Base-by-base conservation (phyloP, 2,329 filamentous ascomycete species). In the Alternaria sp. region DNA sequence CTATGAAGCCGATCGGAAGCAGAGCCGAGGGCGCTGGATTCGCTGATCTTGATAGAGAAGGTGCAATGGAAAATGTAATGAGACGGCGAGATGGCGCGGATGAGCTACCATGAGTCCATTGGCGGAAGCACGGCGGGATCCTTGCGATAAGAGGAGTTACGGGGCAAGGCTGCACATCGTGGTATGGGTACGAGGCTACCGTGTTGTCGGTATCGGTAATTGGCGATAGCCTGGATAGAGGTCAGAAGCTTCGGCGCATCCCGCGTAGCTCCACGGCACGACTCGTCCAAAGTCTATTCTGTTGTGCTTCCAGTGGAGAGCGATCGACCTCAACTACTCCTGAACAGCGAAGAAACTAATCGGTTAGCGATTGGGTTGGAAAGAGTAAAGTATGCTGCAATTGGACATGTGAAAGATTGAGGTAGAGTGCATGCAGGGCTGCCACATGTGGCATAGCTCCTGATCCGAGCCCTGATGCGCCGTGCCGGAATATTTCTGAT, bases 101-200 rank as follows among this genome's bases (percentile, higher is more conserved):
- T 30, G 50, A 21, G 51, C 13, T 30, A 21, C 13, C 28, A 21
- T 19, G 21, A 56, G 54, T 4, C 55, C 46, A 57, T 50, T 50
- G 19, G 28, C 30, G 21, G 36, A 17, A 40, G 36, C 36, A 43
- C 30, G 25, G 19, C 17, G 47, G 15, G 23, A 52, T 21, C 15
- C 19, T 19, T 32, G 46, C 43, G 51, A 64, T 36, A 60, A 61
- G 61, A 52, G 13, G 28, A 49, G 28, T 44, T 32, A 60, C 13
- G 30, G 47, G 32, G 47, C 57, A 47, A 59, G 62, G 54, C 25
- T 28, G 54, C 32, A 58, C 61, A 63, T 60, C 56, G 61, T 57
- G 64, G 59, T 63, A 69, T 62, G 25, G 30, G 52, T 54, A 62
- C 63, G 61, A 59, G 59, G 50, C 52, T 67, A 63, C 66, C 66